phyloP scores from a whole-genome alignment of 1,284 basidiomycete genomes.

The Rhodofomes roseus region DNA sequence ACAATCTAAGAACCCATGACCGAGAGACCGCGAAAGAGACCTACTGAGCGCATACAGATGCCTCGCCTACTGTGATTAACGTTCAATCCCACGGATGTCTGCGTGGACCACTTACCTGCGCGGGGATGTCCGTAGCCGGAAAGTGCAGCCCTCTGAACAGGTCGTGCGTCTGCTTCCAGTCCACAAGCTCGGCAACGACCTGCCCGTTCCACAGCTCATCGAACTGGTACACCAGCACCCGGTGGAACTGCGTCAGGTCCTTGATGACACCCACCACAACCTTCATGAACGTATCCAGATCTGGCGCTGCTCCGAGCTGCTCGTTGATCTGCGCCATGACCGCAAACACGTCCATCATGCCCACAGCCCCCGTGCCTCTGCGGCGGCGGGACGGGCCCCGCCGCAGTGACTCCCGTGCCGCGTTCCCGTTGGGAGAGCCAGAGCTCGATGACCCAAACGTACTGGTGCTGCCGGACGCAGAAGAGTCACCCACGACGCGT shows the following conservation, averaged over 20 bases:
- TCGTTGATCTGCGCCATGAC: slow-evolving; percentile 85
- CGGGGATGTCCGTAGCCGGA: slow-evolving; percentile 55
- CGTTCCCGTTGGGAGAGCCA: background rate
- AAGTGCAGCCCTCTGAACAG: slow-evolving; percentile 77
- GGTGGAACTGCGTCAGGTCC: slow-evolving; percentile 81
- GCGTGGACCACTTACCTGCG: slow-evolving; percentile 38
- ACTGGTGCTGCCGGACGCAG: slow-evolving; percentile 5
- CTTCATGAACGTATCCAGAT: slow-evolving; percentile 74
- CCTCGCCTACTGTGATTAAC: slow-evolving; percentile 19
- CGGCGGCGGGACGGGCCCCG: slow-evolving; percentile 19
- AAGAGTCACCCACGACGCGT: slow-evolving; percentile 13
- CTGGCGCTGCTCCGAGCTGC: slow-evolving; percentile 69
- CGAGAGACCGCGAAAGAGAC: slow-evolving; percentile 5
- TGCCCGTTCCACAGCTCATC: slow-evolving; percentile 73
- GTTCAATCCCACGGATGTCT: background rate
- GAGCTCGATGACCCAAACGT: slow-evolving; percentile 5
- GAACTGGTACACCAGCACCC: slow-evolving; percentile 88
- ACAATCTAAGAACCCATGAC: background rate
- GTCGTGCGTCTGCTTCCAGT: slow-evolving; percentile 80
- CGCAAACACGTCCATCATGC: slow-evolving; percentile 80
- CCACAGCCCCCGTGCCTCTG: slow-evolving; percentile 38
- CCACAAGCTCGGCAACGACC: slow-evolving; percentile 81
- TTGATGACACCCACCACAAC: slow-evolving; percentile 80
- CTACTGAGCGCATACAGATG: slow-evolving; percentile 29
- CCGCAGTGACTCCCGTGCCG: slow-evolving; percentile 17